Base-by-base conservation (phyloP, 108 stramenopile species). In the Cyclostephanos tholiformis region DNA sequence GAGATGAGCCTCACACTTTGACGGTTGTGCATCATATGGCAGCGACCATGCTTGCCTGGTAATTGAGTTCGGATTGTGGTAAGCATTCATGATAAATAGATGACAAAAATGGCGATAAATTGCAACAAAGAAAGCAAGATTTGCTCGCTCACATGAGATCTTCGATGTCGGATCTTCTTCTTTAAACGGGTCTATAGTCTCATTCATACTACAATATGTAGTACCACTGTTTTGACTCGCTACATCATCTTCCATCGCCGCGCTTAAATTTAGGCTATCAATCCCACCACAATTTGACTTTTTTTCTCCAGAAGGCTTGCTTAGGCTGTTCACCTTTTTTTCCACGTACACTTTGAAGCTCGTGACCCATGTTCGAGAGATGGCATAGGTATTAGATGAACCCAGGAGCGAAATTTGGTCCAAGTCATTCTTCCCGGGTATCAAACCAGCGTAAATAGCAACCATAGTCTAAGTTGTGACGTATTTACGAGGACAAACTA, bases 101-200 rank as follows among this genome's bases (percentile, higher is more conserved):
- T 51, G 25, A 74, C 20, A 11, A 67, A 20, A 32, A 17, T 27
- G 9, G 4, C 22, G 32, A 52, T 16, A 6, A 2, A 48, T 50
- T 38, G 17, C 8, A 58, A 58, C 25, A 30, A 3, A 6, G 29
- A 29, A 30, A 25, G n/a, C 19, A 35, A 59, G 9, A 32, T 13
- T n/a, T n/a, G n/a, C n/a, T 9, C 39, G 67, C 84, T 77, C 65
- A 80, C 85, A 85, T 51, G 77, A 71, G 29, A 88, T 86, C 43
- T 71, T 85, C 72, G 77, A 82, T 58, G 55, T 70, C 74, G 52
- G 41, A 64, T 80, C 85, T 69, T 84, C 51, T 43, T 71, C 50
- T 60, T 63, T 25, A 22, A 38, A 38, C 56, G 27, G 52, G 57
- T 23, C 65, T 25, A 75, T 14, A 20, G 13, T 30, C 29, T 38